These are phyloP conservation scores for Lachancea waltii DNA, from an alignment of 805 yeast species.

Conservation along the genomic window DNA sequence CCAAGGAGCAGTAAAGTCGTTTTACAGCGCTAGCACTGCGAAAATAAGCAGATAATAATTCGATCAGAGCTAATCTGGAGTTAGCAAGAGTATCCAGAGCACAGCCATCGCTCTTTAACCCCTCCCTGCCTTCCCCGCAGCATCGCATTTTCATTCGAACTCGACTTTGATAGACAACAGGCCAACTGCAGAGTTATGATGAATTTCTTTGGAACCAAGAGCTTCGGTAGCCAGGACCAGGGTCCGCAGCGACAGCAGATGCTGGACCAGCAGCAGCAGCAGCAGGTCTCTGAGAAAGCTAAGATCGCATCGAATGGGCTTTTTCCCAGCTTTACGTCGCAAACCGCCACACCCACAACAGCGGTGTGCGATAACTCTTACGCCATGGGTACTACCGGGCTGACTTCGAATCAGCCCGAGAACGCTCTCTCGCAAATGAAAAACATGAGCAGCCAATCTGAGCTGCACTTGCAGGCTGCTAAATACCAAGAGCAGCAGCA, in stretches of 20 bases:
- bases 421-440: conserved; percentile 33
- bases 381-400: conserved; percentile 63
- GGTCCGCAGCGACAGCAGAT: background rate
- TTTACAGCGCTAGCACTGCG: too few species aligned
- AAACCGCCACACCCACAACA: conserved; percentile 56
- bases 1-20: too few species aligned
- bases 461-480: conserved; percentile 4
- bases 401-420: conserved; percentile 31
- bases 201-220: conserved; percentile 27
- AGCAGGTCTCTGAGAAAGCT: conserved; percentile 9
- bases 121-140: too few species aligned
- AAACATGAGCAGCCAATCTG: conserved; percentile 14
- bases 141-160: too few species aligned
- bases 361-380: conserved; percentile 56
- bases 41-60: too few species aligned
- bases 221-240: conserved; percentile 7
- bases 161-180: conserved; percentile 1
- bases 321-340: conserved; percentile 36
- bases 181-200: conserved; percentile 12
- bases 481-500: conserved; percentile 1
- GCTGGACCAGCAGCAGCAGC: conserved; percentile 11
- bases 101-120: too few species aligned
- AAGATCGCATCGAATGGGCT: conserved; percentile 13
- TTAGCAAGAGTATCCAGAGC: too few species aligned
- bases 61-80: too few species aligned